A percentile compares a stretch with the other conserved stretches of the same genome.
Evolutionary conservation across 352 stramenopile genomes (phyloP).

Genomic region (Peronospora tabacina): DNA sequence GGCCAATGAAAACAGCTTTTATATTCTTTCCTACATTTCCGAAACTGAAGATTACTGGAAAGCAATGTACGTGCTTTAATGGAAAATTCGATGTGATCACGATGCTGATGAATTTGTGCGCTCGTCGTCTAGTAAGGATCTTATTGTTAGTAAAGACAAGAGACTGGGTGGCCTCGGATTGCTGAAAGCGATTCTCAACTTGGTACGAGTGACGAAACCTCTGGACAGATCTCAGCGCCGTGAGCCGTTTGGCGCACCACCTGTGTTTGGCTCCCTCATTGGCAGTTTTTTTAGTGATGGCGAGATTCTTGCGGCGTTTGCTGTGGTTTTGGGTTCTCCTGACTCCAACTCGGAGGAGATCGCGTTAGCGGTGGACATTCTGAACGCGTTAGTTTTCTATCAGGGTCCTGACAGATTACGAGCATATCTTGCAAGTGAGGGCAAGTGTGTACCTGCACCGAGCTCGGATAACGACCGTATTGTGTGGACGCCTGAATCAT

Average conservation of each 20-base stretch:
- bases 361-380: constrained; percentile 48
- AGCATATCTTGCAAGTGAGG: constrained; percentile 57
- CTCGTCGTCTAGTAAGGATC: constrained; percentile 32
- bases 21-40: constrained; percentile 77
- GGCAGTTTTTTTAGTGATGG: constrained; percentile 63
- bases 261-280: constrained; percentile 54
- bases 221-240: constrained; percentile 59
- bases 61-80: constrained; percentile 35
- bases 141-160: constrained; percentile 35
- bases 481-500: constrained; percentile 52
- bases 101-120: constrained; percentile 8
- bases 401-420: constrained; percentile 61
- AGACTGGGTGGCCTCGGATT: constrained; percentile 48
- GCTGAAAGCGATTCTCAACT: constrained; percentile 63
- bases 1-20: constrained; percentile 80
- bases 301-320: constrained; percentile 51
- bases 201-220: constrained; percentile 51
- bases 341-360: constrained; percentile 45
- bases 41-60: constrained; percentile 68
- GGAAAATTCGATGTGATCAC: background rate
- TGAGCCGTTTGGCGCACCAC: constrained; percentile 42
- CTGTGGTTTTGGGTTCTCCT: constrained; percentile 34
- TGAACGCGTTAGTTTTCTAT: constrained; percentile 66
- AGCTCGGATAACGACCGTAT: constrained; percentile 57
- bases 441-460: constrained; percentile 53